Base-by-base conservation (phyloP, 495 filamentous ascomycete species). In the Penicillium lividum region DNA sequence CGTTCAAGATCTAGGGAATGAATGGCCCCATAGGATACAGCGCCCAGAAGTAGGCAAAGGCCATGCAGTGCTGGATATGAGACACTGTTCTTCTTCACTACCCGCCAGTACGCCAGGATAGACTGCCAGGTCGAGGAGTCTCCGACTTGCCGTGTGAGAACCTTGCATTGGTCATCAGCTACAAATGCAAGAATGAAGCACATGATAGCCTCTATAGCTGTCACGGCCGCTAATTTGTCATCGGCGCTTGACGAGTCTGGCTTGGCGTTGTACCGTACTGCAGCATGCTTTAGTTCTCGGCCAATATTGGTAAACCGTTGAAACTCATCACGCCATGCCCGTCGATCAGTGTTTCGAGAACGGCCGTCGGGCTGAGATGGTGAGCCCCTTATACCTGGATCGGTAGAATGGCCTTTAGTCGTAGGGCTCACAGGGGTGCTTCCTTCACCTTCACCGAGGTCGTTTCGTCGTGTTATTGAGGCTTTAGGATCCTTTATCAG, bases 161-260 rank as follows among this genome's bases (percentile, higher is more conserved):
- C 49, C 47, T 74, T 76, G 15, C 60, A 68, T 51, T 76, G 76
- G 47, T 83, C 77, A 48, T 77, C 70, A 9, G 78, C 75, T 52
- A 77, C 70, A 53, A 82, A 82, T 0, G 77, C 74, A 40, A 83
- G 63, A 30, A 82, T 75, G 53, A 80, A 83, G 55, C 74, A 77
- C 42, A 82, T 63, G 44, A 82, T 73, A 22, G 79, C 73, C 54
- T 83, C 80, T 29, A 79, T 70, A 1, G 72, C 79, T 33, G 74
- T 74, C 13, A 74, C 74, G 16, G 73, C 74, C 34, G 74, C 76
- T 27, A 75, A 64, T 54, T 77, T 80, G 46, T 74, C 73, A 52
- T 77, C 73, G 7, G 54, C 42, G 7, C 47, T 55, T 9, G 69
- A 68, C n/a, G 65, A 61, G 15, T 60, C 55, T 9, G 71, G 62